phyloP scores from a whole-genome alignment of 441 rosid species.

The Bocquillonia castaneifolia region DNA sequence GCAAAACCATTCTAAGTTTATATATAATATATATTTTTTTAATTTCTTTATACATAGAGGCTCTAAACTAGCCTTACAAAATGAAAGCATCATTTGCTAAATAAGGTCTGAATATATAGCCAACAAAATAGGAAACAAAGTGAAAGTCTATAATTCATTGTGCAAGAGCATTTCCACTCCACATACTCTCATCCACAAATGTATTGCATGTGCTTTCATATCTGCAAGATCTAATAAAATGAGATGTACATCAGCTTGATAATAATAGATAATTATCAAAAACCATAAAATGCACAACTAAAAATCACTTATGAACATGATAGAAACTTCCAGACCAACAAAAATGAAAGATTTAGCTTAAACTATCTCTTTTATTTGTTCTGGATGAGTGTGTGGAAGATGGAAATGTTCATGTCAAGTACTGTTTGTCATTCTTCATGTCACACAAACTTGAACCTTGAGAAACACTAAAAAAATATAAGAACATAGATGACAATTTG shows the following conservation, averaged over 20 bases:
- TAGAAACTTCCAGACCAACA: conserved; percentile 15
- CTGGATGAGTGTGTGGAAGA: conserved; percentile 93
- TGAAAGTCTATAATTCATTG: no score
- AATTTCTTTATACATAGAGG: no score
- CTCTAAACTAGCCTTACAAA: no score
- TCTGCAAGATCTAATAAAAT: conserved; percentile 39
- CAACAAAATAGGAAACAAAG: no score
- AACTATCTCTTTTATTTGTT: conserved; percentile 95
- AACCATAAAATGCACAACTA: conserved; percentile 5
- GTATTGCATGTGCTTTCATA: conserved; percentile 92
- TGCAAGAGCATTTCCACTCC: no score
- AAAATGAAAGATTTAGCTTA: conserved; percentile 36
- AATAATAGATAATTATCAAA: conserved; percentile 17
- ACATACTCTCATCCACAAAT: conserved; percentile 95
- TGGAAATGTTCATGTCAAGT: conserved; percentile 78
- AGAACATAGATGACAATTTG: conserved; percentile 32
- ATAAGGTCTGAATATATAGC: no score
- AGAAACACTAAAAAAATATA: background rate
- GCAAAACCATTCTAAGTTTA: no score
- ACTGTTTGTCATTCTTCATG: conserved; percentile 10
- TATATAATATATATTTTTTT: no score
- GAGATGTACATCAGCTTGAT: conserved; percentile 14
- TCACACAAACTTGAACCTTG: background rate
- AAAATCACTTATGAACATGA: conserved; percentile 5
- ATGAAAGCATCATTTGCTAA: no score